Conservation (phyloP, 495 filamentous ascomycete species). For the Neurospora tetraspora region DNA sequence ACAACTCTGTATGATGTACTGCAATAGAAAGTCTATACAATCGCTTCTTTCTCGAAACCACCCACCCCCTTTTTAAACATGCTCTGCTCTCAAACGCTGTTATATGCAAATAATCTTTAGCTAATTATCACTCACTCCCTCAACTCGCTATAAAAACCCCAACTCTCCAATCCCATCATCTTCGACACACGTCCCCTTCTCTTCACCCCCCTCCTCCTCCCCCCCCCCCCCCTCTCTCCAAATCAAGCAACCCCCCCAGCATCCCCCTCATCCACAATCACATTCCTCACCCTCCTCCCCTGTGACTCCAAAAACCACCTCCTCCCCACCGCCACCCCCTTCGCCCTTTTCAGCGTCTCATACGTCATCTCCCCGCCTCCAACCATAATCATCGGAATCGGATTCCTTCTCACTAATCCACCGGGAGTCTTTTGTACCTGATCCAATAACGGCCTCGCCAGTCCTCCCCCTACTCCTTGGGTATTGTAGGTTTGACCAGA, state of each 20-base stretch:
- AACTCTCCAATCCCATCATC: background rate
- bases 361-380: constrained; percentile 62
- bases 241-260: background rate
- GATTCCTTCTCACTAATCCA: constrained; percentile 61
- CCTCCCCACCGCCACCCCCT: constrained; percentile 60
- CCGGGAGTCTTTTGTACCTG: constrained; percentile 58
- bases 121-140: background rate
- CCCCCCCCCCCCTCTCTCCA: background rate
- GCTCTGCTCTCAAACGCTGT: background rate
- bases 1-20: background rate
- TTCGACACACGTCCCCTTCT: background rate
- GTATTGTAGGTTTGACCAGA: constrained; percentile 18
- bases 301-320: constrained; percentile 79
- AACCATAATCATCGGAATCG: constrained; percentile 78
- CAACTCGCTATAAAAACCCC: background rate
- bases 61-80: background rate
- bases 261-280: constrained; percentile 51
- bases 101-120: background rate
- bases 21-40: background rate
- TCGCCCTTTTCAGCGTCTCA: constrained; percentile 48
- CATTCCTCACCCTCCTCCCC: constrained; percentile 67
- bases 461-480: background rate
- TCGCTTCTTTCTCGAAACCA: background rate
- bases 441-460: constrained; percentile 66
- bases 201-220: background rate